Evolutionary conservation across 768 basidiomycete genomes (phyloP).

Genomic region (Hydnomerulius pinastri): DNA sequence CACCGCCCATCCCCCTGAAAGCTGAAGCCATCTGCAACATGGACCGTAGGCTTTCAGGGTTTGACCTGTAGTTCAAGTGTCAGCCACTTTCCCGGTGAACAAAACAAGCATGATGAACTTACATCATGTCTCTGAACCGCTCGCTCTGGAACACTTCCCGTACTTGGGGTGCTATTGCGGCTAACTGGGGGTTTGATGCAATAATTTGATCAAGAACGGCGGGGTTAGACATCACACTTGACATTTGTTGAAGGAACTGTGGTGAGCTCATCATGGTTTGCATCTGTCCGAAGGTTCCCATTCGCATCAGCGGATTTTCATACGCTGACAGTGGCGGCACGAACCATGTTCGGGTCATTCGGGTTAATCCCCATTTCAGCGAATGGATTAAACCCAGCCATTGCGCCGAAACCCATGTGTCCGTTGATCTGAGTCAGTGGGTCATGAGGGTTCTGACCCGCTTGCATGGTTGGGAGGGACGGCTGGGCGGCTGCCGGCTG

Average conservation of each 20-base stretch:
- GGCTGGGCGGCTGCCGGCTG: constrained; percentile 43
- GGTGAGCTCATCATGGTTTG: constrained; percentile 85
- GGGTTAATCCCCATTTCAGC: constrained; percentile 86
- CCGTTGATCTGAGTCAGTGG: constrained; percentile 84
- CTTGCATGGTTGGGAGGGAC: constrained; percentile 80
- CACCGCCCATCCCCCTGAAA: constrained; percentile 46
- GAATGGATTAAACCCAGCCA: constrained; percentile 92
- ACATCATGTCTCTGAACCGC: constrained; percentile 77
- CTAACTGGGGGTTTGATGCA: constrained; percentile 75
- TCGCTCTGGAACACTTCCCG: constrained; percentile 78
- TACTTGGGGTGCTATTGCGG: constrained; percentile 77
- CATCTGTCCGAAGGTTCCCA: constrained; percentile 45
- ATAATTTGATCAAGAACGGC: constrained; percentile 88
- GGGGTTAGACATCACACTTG: constrained; percentile 82
- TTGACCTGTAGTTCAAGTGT: constrained; percentile 46
- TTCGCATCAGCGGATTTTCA: not conserved
- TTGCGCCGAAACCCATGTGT: constrained; percentile 72
- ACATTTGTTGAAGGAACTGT: constrained; percentile 87
- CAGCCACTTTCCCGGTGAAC: not conserved
- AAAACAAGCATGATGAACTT: constrained; percentile 21
- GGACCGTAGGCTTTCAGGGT: constrained; percentile 73
- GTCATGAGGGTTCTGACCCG: constrained; percentile 87
- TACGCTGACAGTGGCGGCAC: constrained; percentile 20
- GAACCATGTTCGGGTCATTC: constrained; percentile 93
- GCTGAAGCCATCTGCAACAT: constrained; percentile 75